These are phyloP conservation scores for Nitzschia sp. DNA, from an alignment of 108 stramenopile genomes.

Conservation along the genomic window DNA sequence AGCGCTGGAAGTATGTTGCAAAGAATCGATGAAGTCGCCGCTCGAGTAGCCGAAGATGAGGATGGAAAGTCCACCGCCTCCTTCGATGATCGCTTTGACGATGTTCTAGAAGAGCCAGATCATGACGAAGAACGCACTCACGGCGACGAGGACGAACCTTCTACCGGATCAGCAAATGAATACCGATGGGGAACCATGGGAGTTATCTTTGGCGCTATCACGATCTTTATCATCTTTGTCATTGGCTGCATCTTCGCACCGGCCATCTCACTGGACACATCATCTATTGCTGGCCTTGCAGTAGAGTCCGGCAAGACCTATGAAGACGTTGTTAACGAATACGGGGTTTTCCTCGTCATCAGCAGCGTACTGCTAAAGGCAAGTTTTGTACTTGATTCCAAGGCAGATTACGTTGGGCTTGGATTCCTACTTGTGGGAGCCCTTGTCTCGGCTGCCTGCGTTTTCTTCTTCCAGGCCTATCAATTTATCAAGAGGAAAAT, in stretches of 20 bases:
- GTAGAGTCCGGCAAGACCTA: conserved; percentile 40
- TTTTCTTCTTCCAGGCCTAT: conserved; percentile 22
- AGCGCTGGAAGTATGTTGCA: not conserved
- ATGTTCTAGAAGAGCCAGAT: not conserved
- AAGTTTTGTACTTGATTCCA: conserved; percentile 32
- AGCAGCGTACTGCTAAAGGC: conserved; percentile 38
- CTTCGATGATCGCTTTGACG: not conserved
- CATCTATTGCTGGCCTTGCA: conserved; percentile 26
- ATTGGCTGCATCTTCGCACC: conserved; percentile 45
- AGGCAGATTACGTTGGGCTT: conserved; percentile 44
- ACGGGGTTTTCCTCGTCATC: conserved; percentile 38
- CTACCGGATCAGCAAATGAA: not conserved
- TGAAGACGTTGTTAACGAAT: conserved; percentile 38
- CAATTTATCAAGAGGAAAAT: conserved; percentile 26
- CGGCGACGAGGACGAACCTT: not conserved
- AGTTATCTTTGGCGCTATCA: conserved; percentile 21
- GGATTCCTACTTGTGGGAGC: conserved; percentile 35
- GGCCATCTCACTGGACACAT: conserved; percentile 34
- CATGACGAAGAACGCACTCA: not conserved
- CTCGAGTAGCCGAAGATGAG: not conserved
- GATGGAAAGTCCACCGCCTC: not conserved
- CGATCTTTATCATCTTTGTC: conserved; percentile 35
- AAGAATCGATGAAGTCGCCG: not conserved
- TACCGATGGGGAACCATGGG: conserved; percentile 29
- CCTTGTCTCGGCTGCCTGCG: conserved; percentile 18